Base-by-base conservation (phyloP, 345 rosid genomes). In the Diplotaxis tenuifolia region DNA sequence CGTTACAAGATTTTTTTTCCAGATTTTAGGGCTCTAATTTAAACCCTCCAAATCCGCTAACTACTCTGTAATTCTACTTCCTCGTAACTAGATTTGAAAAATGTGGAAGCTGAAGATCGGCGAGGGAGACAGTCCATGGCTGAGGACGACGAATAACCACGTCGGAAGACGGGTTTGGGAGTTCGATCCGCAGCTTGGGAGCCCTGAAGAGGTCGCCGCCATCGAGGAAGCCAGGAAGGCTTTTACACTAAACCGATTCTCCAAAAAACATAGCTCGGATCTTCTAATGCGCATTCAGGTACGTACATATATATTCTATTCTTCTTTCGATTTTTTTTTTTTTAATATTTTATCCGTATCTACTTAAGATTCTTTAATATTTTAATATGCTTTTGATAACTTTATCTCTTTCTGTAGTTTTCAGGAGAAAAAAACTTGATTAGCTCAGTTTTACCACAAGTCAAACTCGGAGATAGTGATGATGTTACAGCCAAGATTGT, bases 81-180 rank as follows among this genome's bases (percentile, higher is more conserved):
- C n/a, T n/a, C n/a, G n/a, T n/a, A n/a, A n/a, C n/a, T n/a, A n/a
- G n/a, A n/a, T n/a, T n/a, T n/a, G n/a, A n/a, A 62, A 2, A 80
- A 94, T 94, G 98, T 94, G 98, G 98, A 91, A 80, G 81, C 81
- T 94, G 73, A 92, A 85, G 84, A 80, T 89, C 65, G 93, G 92
- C 1, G 93, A 88, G 63, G 98, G 93, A 76, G 90, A 81, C 19
- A 84, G 72, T 79, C 87, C 90, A 19, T 91, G 96, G 96, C 83
- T 94, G 18, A 76, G 89, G 73, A 86, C 90, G 3, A 45, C 70
- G 49, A 89, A 87, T 75, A 68, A 85, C 74, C 96, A 94, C 68
- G 82, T 80, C 9, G 97, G 98, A 22, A 81, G 97, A 28, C 98
- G 90, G 70, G 62, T 84, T 15, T 95, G 99, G 98, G 97, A 90